Percentiles rank a stretch among this genome's conserved stretches.
Evolutionary conservation across 129 eudicot species (phyloP).

Genomic region (Cynara cardunculus): DNA sequence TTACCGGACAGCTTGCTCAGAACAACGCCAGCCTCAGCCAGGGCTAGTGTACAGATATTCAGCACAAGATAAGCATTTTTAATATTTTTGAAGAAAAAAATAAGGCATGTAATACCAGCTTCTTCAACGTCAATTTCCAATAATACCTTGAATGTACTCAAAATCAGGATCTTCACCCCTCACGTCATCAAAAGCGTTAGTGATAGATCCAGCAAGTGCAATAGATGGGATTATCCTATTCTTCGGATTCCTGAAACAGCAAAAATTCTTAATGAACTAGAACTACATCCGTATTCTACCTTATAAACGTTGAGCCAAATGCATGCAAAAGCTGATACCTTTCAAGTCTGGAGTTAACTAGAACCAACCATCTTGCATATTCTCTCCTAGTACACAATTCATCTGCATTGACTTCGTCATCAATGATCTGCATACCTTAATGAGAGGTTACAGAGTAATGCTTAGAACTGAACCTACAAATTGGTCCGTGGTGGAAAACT

Average conservation of each 20-base stretch:
- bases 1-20: slow-evolving; percentile 57
- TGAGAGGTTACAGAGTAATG: slow-evolving; percentile 27
- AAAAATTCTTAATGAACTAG: background rate
- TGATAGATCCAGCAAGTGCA: slow-evolving; percentile 71
- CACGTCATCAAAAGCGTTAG: slow-evolving; percentile 74
- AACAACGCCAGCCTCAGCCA: slow-evolving; percentile 87
- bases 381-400: slow-evolving; percentile 87
- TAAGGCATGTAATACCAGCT: background rate
- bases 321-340: slow-evolving; percentile 44
- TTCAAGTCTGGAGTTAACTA: slow-evolving; percentile 69
- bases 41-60: slow-evolving; percentile 43
- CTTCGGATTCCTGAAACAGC: slow-evolving; percentile 55
- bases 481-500: background rate
- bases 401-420: slow-evolving; percentile 67
- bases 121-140: slow-evolving; percentile 18
- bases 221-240: slow-evolving; percentile 54
- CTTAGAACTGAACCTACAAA: slow-evolving; percentile 44
- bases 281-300: background rate
- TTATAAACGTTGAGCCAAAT: background rate
- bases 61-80: background rate
- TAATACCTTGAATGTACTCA: slow-evolving; percentile 71
- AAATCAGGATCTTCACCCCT: slow-evolving; percentile 76
- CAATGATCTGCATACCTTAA: slow-evolving; percentile 87
- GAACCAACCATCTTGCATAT: slow-evolving; percentile 87
- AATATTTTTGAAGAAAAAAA: background rate